Evolutionary conservation across 257 asterid species (phyloP).

Genomic region (Perilla frutescens): DNA sequence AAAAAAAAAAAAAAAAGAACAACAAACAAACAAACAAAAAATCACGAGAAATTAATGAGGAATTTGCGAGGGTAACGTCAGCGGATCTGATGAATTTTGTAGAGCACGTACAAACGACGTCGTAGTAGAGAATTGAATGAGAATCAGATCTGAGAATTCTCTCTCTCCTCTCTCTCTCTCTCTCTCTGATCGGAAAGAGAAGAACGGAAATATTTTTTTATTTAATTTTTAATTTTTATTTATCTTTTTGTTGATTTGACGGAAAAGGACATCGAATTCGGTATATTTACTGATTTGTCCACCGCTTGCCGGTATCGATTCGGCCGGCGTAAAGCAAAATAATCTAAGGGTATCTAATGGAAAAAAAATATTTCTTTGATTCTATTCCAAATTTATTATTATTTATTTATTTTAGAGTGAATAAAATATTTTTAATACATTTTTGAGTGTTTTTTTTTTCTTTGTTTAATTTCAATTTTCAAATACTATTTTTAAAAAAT

Average conservation of each 20-base stretch:
- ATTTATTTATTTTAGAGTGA: too few relatives aligned
- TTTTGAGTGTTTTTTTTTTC: too few relatives aligned
- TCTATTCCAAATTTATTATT: background rate
- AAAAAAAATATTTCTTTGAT: slow-evolving; percentile 16
- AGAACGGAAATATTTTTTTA: slow-evolving; percentile 12
- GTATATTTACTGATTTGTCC: slow-evolving; percentile 1
- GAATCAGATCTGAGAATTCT: slow-evolving; percentile 51
- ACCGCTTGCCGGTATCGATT: background rate
- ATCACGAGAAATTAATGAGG: background rate
- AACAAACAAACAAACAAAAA: background rate
- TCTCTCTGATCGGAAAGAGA: slow-evolving; percentile 32
- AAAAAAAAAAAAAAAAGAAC: background rate
- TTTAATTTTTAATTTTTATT: background rate
- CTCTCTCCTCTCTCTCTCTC: slow-evolving; percentile 22
- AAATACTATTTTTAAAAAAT: too few relatives aligned
- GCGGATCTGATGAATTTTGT: slow-evolving; percentile 36
- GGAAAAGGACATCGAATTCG: slow-evolving; percentile 30
- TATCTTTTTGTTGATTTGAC: slow-evolving; percentile 12
- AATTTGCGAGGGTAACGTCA: slow-evolving; percentile 32
- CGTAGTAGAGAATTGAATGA: slow-evolving; percentile 26
- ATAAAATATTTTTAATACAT: too few relatives aligned
- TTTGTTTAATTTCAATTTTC: too few relatives aligned
- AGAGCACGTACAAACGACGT: slow-evolving; percentile 40
- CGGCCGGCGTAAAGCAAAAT: background rate
- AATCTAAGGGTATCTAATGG: slow-evolving; percentile 32